phyloP scores from a whole-genome alignment of 164 flowering plant species.

The Magnolia officinalis region DNA sequence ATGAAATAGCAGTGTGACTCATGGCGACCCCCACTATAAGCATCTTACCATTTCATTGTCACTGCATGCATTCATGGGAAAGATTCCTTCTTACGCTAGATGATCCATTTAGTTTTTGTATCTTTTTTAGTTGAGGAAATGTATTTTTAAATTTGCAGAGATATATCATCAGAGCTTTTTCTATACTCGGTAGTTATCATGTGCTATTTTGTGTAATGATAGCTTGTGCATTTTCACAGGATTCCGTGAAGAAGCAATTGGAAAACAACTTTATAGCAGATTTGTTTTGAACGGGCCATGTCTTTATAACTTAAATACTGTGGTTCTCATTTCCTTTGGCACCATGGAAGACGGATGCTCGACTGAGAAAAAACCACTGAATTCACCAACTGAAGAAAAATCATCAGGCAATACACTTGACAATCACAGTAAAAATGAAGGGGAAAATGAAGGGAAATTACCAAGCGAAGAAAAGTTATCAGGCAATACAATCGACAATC shows the following conservation, averaged over 20 bases:
- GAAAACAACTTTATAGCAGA: not conserved
- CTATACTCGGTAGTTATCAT: not conserved
- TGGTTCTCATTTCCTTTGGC: not conserved
- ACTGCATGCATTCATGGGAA: not conserved
- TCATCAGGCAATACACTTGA: constrained; percentile 12
- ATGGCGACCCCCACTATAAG: not conserved
- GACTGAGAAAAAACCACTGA: constrained; percentile 12
- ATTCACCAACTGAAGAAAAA: constrained; percentile 15
- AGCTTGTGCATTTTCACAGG: not conserved
- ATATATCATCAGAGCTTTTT: not conserved
- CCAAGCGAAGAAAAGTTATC: not conserved
- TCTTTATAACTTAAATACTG: not conserved
- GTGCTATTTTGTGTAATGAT: not conserved
- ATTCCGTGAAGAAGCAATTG: not conserved
- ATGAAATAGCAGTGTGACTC: not conserved
- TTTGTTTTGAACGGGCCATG: not conserved
- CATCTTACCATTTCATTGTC: not conserved
- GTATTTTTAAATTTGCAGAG: not conserved
- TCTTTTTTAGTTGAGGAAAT: not conserved
- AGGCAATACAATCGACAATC: constrained; percentile 5
- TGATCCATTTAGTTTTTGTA: not conserved
- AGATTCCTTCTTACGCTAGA: not conserved
- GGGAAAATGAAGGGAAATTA: constrained; percentile 2
- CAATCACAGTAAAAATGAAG: constrained; percentile 5
- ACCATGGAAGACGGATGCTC: constrained; percentile 27